Conservation (phyloP, 1,284 basidiomycete species). For the Pulveroboletus sp. region DNA sequence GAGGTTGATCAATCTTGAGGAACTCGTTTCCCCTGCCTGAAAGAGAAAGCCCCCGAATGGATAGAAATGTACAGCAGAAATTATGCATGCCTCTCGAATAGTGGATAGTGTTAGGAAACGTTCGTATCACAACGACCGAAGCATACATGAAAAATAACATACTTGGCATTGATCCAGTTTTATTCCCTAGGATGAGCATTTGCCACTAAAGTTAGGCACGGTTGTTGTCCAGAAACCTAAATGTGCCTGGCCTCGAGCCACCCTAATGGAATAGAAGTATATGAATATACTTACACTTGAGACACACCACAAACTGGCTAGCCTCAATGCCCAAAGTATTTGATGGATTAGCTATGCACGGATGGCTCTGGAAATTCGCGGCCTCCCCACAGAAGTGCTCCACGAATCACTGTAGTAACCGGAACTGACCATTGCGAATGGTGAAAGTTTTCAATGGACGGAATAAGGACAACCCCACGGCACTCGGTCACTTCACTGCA, state of each 20-base stretch:
- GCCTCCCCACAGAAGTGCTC: neutral
- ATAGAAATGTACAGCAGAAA: neutral
- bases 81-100: neutral
- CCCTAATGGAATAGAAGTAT: no score
- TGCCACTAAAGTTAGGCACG: neutral
- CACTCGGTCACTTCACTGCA: neutral
- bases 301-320: no score
- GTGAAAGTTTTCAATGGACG: neutral
- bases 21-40: conserved; percentile 33
- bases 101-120: neutral
- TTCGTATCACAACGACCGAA: neutral
- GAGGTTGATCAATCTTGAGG: conserved; percentile 55
- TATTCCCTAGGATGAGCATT: neutral
- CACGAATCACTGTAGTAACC: neutral
- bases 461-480: neutral
- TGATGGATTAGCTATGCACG: neutral
- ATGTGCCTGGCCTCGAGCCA: neutral
- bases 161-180: neutral
- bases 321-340: neutral
- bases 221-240: neutral
- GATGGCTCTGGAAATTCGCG: no score
- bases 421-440: neutral
- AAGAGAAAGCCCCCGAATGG: neutral
- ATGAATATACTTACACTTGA: neutral
- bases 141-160: neutral